These are phyloP conservation scores for Arachis stenosperma DNA, from an alignment of 306 rosid genomes.

Conservation along the genomic window DNA sequence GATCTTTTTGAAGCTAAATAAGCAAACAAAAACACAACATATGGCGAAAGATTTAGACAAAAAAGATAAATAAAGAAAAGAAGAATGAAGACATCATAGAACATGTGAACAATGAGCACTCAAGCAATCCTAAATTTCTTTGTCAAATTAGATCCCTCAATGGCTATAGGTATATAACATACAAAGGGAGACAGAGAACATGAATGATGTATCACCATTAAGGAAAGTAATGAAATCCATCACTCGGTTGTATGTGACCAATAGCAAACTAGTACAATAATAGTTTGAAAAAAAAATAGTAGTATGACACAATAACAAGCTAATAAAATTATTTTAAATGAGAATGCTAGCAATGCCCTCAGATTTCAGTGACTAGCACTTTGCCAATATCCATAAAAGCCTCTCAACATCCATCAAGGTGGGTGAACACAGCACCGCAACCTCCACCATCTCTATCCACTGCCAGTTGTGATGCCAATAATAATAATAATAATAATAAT, in stretches of 20 bases:
- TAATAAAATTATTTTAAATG: background rate
- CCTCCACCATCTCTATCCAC: conserved; percentile 41
- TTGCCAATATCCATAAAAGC: conserved; percentile 34
- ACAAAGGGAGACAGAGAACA: too few relatives aligned
- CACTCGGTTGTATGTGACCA: too few relatives aligned
- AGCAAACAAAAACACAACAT: background rate
- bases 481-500: background rate
- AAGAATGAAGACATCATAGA: background rate
- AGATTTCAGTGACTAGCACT: conserved; percentile 28
- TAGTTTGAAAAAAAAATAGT: background rate
- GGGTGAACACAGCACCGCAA: conserved; percentile 15
- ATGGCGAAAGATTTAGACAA: background rate
- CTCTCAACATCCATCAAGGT: conserved; percentile 38
- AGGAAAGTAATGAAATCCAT: too few relatives aligned
- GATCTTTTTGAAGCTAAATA: background rate
- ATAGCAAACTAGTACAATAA: background rate
- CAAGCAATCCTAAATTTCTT: background rate
- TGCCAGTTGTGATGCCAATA: conserved; percentile 3
- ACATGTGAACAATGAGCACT: background rate
- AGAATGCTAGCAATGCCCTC: conserved; percentile 37
- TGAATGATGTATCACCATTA: too few relatives aligned
- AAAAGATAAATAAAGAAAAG: background rate
- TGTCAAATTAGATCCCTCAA: background rate
- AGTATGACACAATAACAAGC: background rate
- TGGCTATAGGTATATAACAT: too few relatives aligned